Conservation (phyloP, 495 filamentous ascomycete species). For the Talaromyces ruber region DNA sequence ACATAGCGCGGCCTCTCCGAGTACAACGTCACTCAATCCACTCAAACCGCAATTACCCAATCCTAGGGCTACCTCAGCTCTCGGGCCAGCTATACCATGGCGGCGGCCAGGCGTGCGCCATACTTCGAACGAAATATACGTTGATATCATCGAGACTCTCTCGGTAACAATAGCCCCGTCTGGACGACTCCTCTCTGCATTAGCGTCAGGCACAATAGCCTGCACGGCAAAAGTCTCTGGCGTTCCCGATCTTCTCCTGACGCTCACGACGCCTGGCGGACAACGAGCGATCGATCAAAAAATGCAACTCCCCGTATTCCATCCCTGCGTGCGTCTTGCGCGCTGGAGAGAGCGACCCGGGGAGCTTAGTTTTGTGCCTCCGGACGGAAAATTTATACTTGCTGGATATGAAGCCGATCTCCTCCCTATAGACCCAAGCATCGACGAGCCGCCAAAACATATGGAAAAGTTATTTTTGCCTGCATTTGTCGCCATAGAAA, state of each 20-base stretch:
- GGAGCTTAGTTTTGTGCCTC: conserved; percentile 88
- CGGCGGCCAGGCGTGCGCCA: conserved; percentile 86
- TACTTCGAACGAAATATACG: conserved; percentile 95
- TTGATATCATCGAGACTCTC: conserved; percentile 88
- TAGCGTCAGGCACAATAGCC: conserved; percentile 86
- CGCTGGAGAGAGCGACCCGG: conserved; percentile 82
- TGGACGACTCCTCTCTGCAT: conserved; percentile 73
- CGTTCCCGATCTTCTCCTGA: conserved; percentile 79
- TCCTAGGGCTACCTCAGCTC: conserved; percentile 22
- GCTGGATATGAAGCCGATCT: conserved; percentile 94
- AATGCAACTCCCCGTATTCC: conserved; percentile 88
- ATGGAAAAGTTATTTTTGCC: conserved; percentile 69
- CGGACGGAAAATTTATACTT: conserved; percentile 90
- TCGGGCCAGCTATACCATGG: conserved; percentile 68
- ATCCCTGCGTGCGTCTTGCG: conserved; percentile 84
- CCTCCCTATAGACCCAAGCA: conserved; percentile 49
- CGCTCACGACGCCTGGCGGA: conserved; percentile 67
- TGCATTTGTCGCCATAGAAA: conserved; percentile 71
- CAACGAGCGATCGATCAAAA: conserved; percentile 62
- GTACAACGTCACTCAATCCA: conserved; percentile 29
- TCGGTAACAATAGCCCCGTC: conserved; percentile 83
- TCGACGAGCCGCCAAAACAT: conserved; percentile 36
- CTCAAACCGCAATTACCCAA: conserved; percentile 36
- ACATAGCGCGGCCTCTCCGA: conserved; percentile 28
- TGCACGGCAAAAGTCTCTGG: conserved; percentile 94